Percentiles rank a stretch among this genome's conserved stretches.
These are phyloP conservation scores for Suillus spraguei DNA, from an alignment of 768 basidiomycete species.

Conservation along the genomic window DNA sequence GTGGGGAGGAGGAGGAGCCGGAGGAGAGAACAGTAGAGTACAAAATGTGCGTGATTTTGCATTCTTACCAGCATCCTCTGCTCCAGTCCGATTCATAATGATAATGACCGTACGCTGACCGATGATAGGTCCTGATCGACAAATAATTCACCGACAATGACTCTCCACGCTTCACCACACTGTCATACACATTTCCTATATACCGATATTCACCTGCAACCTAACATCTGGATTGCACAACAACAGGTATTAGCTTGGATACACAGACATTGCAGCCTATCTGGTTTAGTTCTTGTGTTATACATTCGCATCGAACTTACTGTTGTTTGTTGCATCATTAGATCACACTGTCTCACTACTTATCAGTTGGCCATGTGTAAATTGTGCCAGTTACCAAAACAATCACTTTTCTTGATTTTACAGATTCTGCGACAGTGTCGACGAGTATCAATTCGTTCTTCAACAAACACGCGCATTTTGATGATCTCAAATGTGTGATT, in stretches of 20 bases:
- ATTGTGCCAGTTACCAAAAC: neutral
- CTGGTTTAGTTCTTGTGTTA: neutral
- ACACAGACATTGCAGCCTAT: conserved; percentile 11
- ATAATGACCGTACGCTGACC: conserved; percentile 55
- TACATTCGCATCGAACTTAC: neutral
- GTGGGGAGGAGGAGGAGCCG: conserved; percentile 16
- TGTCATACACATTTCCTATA: conserved; percentile 15
- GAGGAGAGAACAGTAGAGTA: conserved; percentile 53
- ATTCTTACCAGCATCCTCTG: conserved; percentile 26
- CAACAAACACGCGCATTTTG: neutral
- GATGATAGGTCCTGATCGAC: conserved; percentile 71
- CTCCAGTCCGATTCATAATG: conserved; percentile 15
- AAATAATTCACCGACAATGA: conserved; percentile 1
- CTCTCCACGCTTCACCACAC: neutral
- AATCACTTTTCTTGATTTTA: neutral
- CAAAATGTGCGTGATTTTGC: conserved; percentile 77
- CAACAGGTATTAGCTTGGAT: conserved; percentile 32
- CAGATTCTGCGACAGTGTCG: neutral
- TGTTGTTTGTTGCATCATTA: conserved; percentile 5
- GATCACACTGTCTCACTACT: neutral
- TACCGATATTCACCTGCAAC: conserved; percentile 11
- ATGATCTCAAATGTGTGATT: neutral
- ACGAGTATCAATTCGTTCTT: neutral
- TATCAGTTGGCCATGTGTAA: neutral
- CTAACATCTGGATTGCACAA: conserved; percentile 17